These are phyloP conservation scores for Fusarium abutilonis DNA, from an alignment of 2,329 filamentous ascomycete species.

Conservation along the genomic window DNA sequence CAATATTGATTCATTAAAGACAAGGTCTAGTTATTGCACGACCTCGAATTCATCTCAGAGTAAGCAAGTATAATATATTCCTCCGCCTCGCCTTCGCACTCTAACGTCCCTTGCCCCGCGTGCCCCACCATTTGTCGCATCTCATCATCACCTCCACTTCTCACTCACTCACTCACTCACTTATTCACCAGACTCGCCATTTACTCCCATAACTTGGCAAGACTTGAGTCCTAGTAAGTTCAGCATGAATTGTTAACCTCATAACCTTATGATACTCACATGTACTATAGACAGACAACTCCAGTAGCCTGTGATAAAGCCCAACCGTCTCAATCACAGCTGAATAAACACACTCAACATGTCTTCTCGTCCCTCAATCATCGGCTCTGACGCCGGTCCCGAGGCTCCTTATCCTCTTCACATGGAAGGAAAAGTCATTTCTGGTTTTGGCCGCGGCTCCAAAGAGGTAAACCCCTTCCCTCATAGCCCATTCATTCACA, in stretches of 20 bases:
- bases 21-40: not conserved
- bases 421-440: slow-evolving; percentile 87
- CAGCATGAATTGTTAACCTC: not conserved
- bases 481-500: not conserved
- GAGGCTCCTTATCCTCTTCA: slow-evolving; percentile 81
- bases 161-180: slow-evolving; percentile 10
- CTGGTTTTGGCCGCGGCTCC: slow-evolving; percentile 92
- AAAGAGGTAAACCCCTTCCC: slow-evolving; percentile 72
- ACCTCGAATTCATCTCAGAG: not conserved
- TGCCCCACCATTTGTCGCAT: slow-evolving; percentile 29
- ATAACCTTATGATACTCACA: not conserved
- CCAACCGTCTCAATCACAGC: not conserved
- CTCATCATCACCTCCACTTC: slow-evolving; percentile 28
- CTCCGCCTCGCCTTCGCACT: slow-evolving; percentile 22
- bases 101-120: slow-evolving; percentile 28
- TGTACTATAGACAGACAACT: not conserved
- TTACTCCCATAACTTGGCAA: not conserved
- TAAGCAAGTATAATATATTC: slow-evolving; percentile 27
- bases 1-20: no score
- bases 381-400: slow-evolving; percentile 79
- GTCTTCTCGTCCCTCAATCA: slow-evolving; percentile 69
- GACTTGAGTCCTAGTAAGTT: not conserved
- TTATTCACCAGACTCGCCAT: slow-evolving; percentile 4
- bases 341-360: slow-evolving; percentile 32
- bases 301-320: not conserved